Base-by-base conservation (phyloP, 176 grass and related monocot species). In the Cymbopogon citratus region DNA sequence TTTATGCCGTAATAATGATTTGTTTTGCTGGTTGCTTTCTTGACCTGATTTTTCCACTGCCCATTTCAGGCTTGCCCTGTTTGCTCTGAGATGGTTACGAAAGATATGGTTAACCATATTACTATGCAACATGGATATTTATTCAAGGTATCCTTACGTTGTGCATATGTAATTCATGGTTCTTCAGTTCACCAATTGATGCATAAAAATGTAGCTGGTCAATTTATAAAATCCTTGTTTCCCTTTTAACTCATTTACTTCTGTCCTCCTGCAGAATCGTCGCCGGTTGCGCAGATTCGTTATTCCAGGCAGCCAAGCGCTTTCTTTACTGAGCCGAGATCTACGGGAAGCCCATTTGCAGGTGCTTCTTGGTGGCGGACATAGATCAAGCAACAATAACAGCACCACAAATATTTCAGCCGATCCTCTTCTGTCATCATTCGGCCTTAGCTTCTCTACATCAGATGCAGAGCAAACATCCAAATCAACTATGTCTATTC, bases 21-120 rank as follows among this genome's bases (percentile, higher is more conserved):
- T 27, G 35, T 38, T 31, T 76, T 31, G 49, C 21, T 61, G 16
- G n/a, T 71, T 82, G n/a, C 12, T 23, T 43, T 21, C 71, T 54
- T 76, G 6, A 21, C 64, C 76, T 75, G 63, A 84, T 83, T 25
- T 73, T 73, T 49, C 0, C 18, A 12, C 75, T 69, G 61, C 33
- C 79, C 28, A 63, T 90, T 93, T 84, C 89, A 99, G 92, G 85
- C 83, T 62, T 99, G 96, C 73, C 96, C 96, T 66, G 76, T 99
- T 23, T 99, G 96, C 87, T 93, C 90, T 12, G 89, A 91, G 74
- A 95, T 93, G 93, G 79, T 93, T 72, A 86, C 85, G n/a, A 95
- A 84, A 90, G 93, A 99, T 66, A 99, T 99, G 93, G 84, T 95
- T 62, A 95, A 85, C 73, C 96, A 99, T 91, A 87, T 99, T 38